A percentile compares a stretch with the other conserved stretches of the same genome.
phyloP scores from a whole-genome alignment of 352 stramenopile genomes.

The Phytophthora citrophthora region DNA sequence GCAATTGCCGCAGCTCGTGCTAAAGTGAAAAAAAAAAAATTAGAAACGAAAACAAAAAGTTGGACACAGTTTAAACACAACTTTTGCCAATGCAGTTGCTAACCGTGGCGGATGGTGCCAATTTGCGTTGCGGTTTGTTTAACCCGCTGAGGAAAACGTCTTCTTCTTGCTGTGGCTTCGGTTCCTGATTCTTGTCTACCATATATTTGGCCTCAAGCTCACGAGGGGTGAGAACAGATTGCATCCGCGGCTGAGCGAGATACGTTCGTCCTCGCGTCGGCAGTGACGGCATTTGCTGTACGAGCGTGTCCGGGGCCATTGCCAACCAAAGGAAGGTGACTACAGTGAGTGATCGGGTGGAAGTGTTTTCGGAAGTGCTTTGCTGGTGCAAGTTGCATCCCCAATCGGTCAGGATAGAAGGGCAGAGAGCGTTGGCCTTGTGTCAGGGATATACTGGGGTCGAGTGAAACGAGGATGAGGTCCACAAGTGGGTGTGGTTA shows the following conservation, averaged over 20 bases:
- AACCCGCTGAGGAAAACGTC: constrained; percentile 44
- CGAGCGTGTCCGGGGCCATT: constrained; percentile 29
- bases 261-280: not conserved
- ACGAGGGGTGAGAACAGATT: not conserved
- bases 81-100: not conserved
- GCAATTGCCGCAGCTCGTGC: constrained; percentile 60
- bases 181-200: not conserved
- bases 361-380: constrained; percentile 16
- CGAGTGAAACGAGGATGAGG: constrained; percentile 3
- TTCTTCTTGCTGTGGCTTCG: constrained; percentile 11
- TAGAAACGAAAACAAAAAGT: no score
- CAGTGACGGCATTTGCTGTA: constrained; percentile 21
- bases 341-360: not conserved
- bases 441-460: not conserved
- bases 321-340: not conserved
- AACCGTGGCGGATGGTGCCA: constrained; percentile 46
- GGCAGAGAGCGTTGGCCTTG: constrained; percentile 5
- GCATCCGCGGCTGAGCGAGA: not conserved
- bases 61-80: not conserved
- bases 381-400: constrained; percentile 6
- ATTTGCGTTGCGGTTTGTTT: constrained; percentile 42
- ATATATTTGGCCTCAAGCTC: constrained; percentile 14
- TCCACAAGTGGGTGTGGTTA: constrained; percentile 4
- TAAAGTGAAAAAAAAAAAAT: constrained; percentile 8
- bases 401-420: constrained; percentile 8